Percentiles rank a stretch among this genome's conserved stretches.
Conservation (phyloP, 1,284 basidiomycete species). For the Rhodotorula sp. region DNA sequence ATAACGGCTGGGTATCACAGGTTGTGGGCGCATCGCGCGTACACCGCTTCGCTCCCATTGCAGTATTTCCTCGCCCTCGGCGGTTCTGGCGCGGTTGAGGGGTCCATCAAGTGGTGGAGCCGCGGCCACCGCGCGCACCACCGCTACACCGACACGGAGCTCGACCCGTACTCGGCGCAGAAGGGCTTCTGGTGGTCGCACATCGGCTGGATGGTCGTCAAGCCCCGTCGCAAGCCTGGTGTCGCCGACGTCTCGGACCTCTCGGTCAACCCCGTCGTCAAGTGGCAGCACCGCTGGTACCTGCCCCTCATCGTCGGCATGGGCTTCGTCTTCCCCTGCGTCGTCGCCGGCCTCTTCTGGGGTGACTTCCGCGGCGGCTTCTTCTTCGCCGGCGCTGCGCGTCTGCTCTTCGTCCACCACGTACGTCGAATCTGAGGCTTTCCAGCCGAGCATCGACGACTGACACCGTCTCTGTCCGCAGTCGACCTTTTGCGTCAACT, state of each 20-base stretch:
- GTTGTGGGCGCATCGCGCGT: constrained; percentile 82
- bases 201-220: constrained; percentile 90
- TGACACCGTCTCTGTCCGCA: constrained; percentile 46
- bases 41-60: constrained; percentile 79
- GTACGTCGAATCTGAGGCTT: constrained; percentile 56
- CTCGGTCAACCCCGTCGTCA: constrained; percentile 70
- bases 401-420: constrained; percentile 85
- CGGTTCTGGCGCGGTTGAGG: constrained; percentile 83
- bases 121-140: constrained; percentile 91
- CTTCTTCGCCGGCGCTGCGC: constrained; percentile 79
- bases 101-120: constrained; percentile 75
- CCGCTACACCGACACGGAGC: constrained; percentile 90
- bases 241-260: constrained; percentile 85
- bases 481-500: constrained; percentile 95
- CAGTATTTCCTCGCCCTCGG: constrained; percentile 75
- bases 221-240: constrained; percentile 82
- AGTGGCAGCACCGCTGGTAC: constrained; percentile 86
- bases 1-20: constrained; percentile 78
- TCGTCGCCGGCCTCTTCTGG: constrained; percentile 78
- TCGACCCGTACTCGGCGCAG: constrained; percentile 90
- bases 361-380: constrained; percentile 81
- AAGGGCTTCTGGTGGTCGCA: constrained; percentile 74
- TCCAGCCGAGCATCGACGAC: neutral
- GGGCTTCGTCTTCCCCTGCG: constrained; percentile 72
- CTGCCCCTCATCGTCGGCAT: constrained; percentile 68